phyloP scores from a whole-genome alignment of 148 eudicot genomes.

The Amaranthus palmeri region DNA sequence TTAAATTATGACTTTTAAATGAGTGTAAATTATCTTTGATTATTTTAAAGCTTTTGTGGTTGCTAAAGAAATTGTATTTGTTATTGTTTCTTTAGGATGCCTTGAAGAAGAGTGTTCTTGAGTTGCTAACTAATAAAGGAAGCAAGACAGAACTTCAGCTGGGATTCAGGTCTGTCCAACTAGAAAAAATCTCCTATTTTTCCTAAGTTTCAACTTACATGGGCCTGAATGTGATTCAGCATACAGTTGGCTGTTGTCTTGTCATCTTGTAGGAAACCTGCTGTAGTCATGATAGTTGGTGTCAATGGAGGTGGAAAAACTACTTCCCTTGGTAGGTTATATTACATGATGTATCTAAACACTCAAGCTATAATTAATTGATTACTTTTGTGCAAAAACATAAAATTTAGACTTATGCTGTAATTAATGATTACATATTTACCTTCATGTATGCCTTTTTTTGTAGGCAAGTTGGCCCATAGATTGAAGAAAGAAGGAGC shows the following conservation, averaged over 20 bases:
- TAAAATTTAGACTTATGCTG: not conserved
- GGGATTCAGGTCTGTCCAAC: constrained; percentile 66
- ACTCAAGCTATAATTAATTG: not conserved
- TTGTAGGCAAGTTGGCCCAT: constrained; percentile 90
- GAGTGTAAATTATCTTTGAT: constrained; percentile 15
- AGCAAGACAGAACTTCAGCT: constrained; percentile 77
- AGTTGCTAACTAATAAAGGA: constrained; percentile 67
- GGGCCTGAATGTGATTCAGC: constrained; percentile 1
- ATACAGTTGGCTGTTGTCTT: constrained; percentile 11
- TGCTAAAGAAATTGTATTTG: too few relatives aligned
- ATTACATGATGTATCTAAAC: not conserved
- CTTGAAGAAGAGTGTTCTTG: constrained; percentile 70
- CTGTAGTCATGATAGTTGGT: constrained; percentile 93
- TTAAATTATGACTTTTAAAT: not conserved
- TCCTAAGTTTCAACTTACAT: not conserved
- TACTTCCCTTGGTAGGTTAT: constrained; percentile 82
- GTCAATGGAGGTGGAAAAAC: constrained; percentile 99
- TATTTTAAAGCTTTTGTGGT: not conserved
- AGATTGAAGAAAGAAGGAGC: constrained; percentile 89
- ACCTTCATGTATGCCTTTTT: constrained; percentile 1
- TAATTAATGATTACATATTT: not conserved
- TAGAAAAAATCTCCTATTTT: not conserved
- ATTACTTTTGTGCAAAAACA: not conserved
- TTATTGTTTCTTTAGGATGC: constrained; percentile 52
- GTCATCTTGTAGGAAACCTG: constrained; percentile 67